Conservation (phyloP, 441 rosid genomes). For the Viola pubescens region DNA sequence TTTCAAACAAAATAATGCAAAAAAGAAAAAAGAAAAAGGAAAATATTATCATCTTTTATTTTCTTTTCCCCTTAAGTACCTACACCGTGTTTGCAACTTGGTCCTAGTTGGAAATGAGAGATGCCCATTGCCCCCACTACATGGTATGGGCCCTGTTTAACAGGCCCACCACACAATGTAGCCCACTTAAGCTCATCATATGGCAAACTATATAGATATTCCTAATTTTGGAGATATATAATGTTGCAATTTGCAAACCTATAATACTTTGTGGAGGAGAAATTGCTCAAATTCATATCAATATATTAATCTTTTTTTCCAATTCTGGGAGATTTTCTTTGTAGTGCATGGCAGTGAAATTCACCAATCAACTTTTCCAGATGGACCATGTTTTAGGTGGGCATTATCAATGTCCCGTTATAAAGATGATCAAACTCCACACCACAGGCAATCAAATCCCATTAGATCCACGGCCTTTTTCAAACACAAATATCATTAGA, state of each 20-base stretch:
- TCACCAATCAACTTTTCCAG: background rate
- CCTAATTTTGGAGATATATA: constrained; percentile 2
- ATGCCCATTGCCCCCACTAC: constrained; percentile 31
- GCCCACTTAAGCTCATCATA: constrained; percentile 23
- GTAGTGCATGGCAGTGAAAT: background rate
- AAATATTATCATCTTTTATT: background rate
- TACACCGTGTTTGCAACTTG: constrained; percentile 19
- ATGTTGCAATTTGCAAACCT: constrained; percentile 4
- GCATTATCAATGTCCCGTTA: constrained; percentile 1
- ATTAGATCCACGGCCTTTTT: too few relatives aligned
- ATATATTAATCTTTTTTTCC: too few relatives aligned
- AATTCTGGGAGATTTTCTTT: background rate
- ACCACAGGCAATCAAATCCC: background rate
- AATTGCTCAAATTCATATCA: background rate
- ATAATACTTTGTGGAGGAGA: constrained; percentile 7
- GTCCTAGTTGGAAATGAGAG: constrained; percentile 21
- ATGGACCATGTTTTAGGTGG: background rate
- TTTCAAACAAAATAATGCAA: too few relatives aligned
- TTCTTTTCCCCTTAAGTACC: background rate
- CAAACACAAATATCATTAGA: too few relatives aligned
- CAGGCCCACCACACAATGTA: constrained; percentile 11
- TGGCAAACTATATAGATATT: too few relatives aligned
- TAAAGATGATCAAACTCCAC: background rate
- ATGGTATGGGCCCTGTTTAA: constrained; percentile 8
- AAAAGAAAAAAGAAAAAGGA: too few relatives aligned